A percentile compares a stretch with the other conserved stretches of the same genome.
phyloP scores from a whole-genome alignment of 202 grass and related monocot species.

The Schoenoplectus tabernaemontani region DNA sequence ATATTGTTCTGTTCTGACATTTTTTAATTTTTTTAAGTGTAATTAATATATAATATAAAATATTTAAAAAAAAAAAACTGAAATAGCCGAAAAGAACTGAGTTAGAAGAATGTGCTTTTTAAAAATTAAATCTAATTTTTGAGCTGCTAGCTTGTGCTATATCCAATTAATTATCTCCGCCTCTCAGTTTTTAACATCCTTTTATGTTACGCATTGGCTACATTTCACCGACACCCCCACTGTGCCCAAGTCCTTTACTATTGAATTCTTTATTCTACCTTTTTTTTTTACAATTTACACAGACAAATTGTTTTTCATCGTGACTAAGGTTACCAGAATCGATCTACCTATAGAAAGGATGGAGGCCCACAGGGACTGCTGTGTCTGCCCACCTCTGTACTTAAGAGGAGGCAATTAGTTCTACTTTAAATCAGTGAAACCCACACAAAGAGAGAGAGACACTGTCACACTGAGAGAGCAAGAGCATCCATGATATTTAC shows the following conservation, averaged over 20 bases:
- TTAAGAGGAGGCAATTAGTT: constrained; percentile 19
- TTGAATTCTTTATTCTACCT: not conserved
- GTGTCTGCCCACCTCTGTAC: not conserved
- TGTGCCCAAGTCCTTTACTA: not conserved
- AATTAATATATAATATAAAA: no score
- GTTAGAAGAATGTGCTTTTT: no score
- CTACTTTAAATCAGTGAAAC: constrained; percentile 10
- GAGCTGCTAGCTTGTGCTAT: not conserved
- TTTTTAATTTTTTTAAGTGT: no score
- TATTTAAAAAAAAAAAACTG: no score
- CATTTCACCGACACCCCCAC: not conserved
- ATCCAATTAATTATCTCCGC: not conserved
- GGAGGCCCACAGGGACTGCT: not conserved
- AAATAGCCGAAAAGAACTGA: no score
- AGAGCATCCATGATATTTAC: constrained; percentile 5
- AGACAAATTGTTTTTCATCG: not conserved
- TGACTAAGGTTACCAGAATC: constrained; percentile 11
- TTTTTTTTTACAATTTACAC: not conserved
- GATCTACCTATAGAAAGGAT: constrained; percentile 9
- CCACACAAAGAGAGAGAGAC: not conserved
- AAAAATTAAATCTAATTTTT: no score
- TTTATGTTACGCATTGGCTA: not conserved
- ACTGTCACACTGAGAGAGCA: not conserved
- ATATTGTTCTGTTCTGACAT: no score
- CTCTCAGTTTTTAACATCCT: not conserved